Evolutionary conservation across 1,284 basidiomycete genomes (phyloP).

Genomic region (Ceratobasidium sp.): DNA sequence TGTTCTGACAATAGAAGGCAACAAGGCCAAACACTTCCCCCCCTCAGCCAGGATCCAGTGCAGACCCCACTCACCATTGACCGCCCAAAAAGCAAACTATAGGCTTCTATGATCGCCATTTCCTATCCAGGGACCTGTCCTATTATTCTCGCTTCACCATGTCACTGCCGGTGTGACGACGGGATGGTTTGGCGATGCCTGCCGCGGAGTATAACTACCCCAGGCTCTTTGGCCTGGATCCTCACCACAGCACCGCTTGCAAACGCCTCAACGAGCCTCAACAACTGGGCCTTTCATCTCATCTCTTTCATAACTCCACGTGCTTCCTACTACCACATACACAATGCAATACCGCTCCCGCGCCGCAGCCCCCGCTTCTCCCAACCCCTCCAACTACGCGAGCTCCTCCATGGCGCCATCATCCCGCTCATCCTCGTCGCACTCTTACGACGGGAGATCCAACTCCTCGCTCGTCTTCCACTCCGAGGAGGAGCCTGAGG

Average conservation of each 20-base stretch:
- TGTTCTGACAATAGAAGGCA: background rate
- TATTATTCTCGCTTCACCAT: constrained; percentile 40
- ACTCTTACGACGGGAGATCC: constrained; percentile 29
- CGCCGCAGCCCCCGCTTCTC: constrained; percentile 32
- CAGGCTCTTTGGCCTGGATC: constrained; percentile 17
- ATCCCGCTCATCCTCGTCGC: constrained; percentile 25
- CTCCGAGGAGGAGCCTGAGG: constrained; percentile 41
- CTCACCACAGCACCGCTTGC: constrained; percentile 14
- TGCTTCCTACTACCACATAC: background rate
- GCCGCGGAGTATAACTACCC: constrained; percentile 37
- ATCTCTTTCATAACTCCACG: constrained; percentile 1
- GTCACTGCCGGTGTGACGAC: constrained; percentile 37
- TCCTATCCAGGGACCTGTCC: constrained; percentile 27
- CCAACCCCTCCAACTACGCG: constrained; percentile 28
- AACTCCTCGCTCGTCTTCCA: constrained; percentile 37
- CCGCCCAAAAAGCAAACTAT: constrained; percentile 28
- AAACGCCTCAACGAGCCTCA: constrained; percentile 2
- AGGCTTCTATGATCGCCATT: constrained; percentile 39
- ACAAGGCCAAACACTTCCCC: constrained; percentile 36
- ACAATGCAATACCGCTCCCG: constrained; percentile 45
- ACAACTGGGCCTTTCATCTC: background rate
- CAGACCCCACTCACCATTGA: constrained; percentile 26
- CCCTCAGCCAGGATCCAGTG: constrained; percentile 15
- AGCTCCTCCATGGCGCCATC: constrained; percentile 12
- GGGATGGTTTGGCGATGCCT: constrained; percentile 29